Percentiles rank a stretch among this genome's conserved stretches.
Conservation (phyloP, 495 filamentous ascomycete species). For the Hypoxylon rickii region DNA sequence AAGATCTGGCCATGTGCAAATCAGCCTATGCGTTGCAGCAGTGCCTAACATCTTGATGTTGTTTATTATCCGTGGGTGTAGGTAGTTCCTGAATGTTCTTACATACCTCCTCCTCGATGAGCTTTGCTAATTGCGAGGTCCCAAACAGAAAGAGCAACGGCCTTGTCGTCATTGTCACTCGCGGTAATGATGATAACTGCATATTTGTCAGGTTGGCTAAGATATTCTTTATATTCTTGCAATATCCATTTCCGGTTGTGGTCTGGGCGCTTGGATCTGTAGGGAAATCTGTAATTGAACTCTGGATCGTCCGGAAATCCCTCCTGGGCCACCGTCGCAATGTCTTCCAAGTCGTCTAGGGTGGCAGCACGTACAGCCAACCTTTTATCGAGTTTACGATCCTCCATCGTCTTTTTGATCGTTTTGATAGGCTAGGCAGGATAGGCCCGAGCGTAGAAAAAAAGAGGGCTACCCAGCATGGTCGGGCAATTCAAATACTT, state of each 20-base stretch:
- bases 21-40: conserved; percentile 15
- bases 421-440: background rate
- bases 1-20: conserved; percentile 20
- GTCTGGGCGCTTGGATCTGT: conserved; percentile 35
- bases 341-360: conserved; percentile 39
- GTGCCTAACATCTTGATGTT: too few relatives aligned
- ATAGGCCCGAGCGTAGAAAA: conserved; percentile 2
- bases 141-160: conserved; percentile 42
- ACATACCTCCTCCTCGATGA: conserved; percentile 32
- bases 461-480: conserved; percentile 5
- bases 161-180: conserved; percentile 26
- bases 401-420: conserved; percentile 4
- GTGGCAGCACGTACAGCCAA: conserved; percentile 10
- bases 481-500: conserved; percentile 9
- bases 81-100: conserved; percentile 18
- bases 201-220: conserved; percentile 43
- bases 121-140: conserved; percentile 41
- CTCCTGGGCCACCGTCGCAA: conserved; percentile 41
- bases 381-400: conserved; percentile 3
- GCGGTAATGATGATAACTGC: conserved; percentile 43
- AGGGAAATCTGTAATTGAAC: conserved; percentile 46
- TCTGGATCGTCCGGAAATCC: conserved; percentile 46
- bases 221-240: conserved; percentile 42
- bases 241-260: conserved; percentile 44
- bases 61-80: background rate